Conservation (phyloP, 1,284 basidiomycete species). For the Malassezia brasiliensis region DNA sequence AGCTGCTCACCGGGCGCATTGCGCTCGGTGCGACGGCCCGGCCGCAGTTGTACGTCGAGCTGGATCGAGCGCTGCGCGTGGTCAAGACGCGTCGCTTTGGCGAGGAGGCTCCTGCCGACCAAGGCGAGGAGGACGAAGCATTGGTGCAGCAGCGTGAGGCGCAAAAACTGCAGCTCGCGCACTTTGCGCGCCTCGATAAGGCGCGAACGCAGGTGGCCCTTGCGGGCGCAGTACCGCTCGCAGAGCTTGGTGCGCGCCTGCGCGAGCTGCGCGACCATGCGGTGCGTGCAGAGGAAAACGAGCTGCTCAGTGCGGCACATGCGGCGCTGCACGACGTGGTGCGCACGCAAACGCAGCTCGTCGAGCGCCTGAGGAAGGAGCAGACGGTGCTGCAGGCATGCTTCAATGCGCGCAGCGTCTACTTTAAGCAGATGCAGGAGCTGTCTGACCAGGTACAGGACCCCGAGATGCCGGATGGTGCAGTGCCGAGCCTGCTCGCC, state of each 20-base stretch:
- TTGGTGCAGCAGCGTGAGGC: slow-evolving; percentile 25
- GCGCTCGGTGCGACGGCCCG: slow-evolving; percentile 30
- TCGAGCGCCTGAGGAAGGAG: slow-evolving; percentile 27
- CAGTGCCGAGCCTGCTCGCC: slow-evolving; percentile 17
- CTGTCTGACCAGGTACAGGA: slow-evolving; percentile 40
- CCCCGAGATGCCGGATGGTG: slow-evolving; percentile 20
- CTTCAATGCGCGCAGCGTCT: slow-evolving; percentile 33
- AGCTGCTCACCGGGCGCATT: slow-evolving; percentile 29
- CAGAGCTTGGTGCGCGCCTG: slow-evolving; percentile 16
- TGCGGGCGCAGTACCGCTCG: slow-evolving; percentile 11
- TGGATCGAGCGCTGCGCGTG: slow-evolving; percentile 23
- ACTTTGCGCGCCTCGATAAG: slow-evolving; percentile 33
- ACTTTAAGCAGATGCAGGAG: slow-evolving; percentile 42
- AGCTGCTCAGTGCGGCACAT: slow-evolving; percentile 16
- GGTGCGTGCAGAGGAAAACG: slow-evolving; percentile 19
- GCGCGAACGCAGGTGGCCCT: slow-evolving; percentile 22
- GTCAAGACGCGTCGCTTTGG: slow-evolving; percentile 18
- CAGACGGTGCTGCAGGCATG: slow-evolving; percentile 19
- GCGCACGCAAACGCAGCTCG: slow-evolving; percentile 20
- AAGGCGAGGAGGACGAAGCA: slow-evolving; percentile 17
- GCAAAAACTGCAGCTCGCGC: slow-evolving; percentile 28
- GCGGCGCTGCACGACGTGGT: slow-evolving; percentile 19
- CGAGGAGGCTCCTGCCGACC: background rate
- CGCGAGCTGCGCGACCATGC: slow-evolving; percentile 19
- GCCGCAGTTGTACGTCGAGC: slow-evolving; percentile 28